A percentile compares a stretch with the other conserved stretches of the same genome.
Conservation (phyloP, 2,329 filamentous ascomycete species). For the Venturia oleaginea region DNA sequence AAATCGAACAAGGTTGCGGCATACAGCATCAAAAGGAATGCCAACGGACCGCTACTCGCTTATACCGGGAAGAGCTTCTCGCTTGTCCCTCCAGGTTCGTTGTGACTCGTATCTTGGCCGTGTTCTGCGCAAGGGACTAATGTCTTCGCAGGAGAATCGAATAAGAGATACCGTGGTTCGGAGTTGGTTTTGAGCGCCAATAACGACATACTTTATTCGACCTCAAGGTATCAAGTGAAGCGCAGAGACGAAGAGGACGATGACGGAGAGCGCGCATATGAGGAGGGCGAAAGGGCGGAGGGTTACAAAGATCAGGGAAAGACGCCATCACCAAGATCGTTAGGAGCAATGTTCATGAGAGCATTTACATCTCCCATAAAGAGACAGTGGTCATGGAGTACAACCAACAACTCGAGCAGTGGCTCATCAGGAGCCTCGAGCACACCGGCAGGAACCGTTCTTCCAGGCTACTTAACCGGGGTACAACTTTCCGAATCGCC, state of each 20-base stretch:
- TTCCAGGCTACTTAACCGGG: slow-evolving; percentile 1
- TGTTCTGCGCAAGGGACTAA: neutral
- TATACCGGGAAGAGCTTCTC: slow-evolving; percentile 5
- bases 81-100: slow-evolving; percentile 7
- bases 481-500: neutral
- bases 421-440: neutral
- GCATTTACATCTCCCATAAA: neutral
- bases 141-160: neutral
- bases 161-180: neutral
- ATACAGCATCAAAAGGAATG: slow-evolving; percentile 1
- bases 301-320: neutral
- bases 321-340: neutral
- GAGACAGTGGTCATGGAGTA: neutral
- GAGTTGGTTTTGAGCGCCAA: slow-evolving; percentile 8
- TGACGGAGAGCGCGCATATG: neutral
- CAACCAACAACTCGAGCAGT: neutral
- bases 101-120: neutral
- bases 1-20: slow-evolving; percentile 7
- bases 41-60: neutral
- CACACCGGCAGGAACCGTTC: neutral
- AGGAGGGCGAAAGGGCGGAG: neutral
- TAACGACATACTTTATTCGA: slow-evolving; percentile 4
- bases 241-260: slow-evolving; percentile 6
- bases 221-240: neutral
- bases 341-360: neutral